Evolutionary conservation across 192 early-diverging fungal species (phyloP).

Genomic region (Coemansia guatemalensis): DNA sequence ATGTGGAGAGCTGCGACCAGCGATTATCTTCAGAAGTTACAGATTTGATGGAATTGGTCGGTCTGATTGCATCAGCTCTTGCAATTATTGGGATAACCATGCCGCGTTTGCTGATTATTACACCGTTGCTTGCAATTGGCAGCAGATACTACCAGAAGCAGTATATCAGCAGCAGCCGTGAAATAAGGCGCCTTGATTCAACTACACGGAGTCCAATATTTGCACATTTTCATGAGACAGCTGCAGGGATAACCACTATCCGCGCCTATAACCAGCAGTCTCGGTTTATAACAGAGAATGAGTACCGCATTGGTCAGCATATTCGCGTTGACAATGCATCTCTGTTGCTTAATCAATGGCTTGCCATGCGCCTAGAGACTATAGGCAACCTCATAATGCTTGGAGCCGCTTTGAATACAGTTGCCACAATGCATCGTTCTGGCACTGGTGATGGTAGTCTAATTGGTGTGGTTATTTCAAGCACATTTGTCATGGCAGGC

Average conservation of each 20-base stretch:
- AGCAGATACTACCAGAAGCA: constrained; percentile 70
- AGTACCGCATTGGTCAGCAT: constrained; percentile 61
- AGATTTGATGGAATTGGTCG: constrained; percentile 24
- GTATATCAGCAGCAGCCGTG: no score
- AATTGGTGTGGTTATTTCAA: constrained; percentile 68
- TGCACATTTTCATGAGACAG: constrained; percentile 67
- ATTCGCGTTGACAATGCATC: no score
- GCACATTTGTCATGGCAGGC: constrained; percentile 68
- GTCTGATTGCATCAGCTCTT: neutral
- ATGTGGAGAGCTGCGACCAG: no score
- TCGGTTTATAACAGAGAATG: constrained; percentile 65
- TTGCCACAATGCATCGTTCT: constrained; percentile 40
- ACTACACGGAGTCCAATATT: no score
- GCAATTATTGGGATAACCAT: constrained; percentile 2
- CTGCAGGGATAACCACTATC: constrained; percentile 75
- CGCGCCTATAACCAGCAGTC: constrained; percentile 74
- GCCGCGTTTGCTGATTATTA: constrained; percentile 64
- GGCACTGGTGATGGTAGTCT: constrained; percentile 53
- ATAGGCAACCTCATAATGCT: constrained; percentile 65
- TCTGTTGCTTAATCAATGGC: no score
- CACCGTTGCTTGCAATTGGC: constrained; percentile 64
- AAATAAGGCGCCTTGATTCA: no score
- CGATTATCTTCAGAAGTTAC: constrained; percentile 51
- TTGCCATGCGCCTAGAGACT: no score
- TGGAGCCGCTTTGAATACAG: constrained; percentile 66